Conservation (phyloP, 1,284 basidiomycete genomes). For the Cystobasidium pallidum region DNA sequence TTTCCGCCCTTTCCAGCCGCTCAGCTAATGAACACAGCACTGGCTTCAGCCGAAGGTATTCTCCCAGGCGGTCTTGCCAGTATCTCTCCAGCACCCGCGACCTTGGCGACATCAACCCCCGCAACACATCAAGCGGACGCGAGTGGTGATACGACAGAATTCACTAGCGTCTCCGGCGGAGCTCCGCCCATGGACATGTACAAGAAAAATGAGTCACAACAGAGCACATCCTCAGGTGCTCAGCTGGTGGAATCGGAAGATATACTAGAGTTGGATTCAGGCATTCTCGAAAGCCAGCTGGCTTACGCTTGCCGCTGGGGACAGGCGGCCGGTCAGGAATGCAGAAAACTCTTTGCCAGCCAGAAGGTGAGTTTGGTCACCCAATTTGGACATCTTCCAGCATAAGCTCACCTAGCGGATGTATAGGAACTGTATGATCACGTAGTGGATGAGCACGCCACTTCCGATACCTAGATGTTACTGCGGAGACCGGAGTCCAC, state of each 20-base stretch:
- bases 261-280: conserved; percentile 31
- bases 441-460: conserved; percentile 9
- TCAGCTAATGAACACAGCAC: background rate
- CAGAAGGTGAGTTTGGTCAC: conserved; percentile 23
- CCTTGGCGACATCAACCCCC: background rate
- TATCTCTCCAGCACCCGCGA: conserved; percentile 11
- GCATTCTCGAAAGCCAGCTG: conserved; percentile 27
- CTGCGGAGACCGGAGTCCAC: background rate
- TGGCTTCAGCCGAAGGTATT: conserved; percentile 4
- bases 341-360: conserved; percentile 14
- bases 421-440: conserved; percentile 30
- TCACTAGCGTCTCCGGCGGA: conserved; percentile 6
- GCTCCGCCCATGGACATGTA: too few species aligned
- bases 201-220: conserved; percentile 2
- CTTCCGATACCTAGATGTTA: background rate
- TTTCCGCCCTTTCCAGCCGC: background rate
- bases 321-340: background rate
- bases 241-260: conserved; percentile 21
- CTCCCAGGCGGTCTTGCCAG: conserved; percentile 21
- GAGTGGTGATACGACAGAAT: conserved; percentile 37
- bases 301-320: conserved; percentile 20
- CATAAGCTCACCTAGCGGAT: too few species aligned
- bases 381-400: too few species aligned
- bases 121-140: conserved; percentile 1
- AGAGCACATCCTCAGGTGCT: conserved; percentile 6